Evolutionary conservation across 164 flowering plant species (phyloP).

Genomic region (Magnolia sinica): DNA sequence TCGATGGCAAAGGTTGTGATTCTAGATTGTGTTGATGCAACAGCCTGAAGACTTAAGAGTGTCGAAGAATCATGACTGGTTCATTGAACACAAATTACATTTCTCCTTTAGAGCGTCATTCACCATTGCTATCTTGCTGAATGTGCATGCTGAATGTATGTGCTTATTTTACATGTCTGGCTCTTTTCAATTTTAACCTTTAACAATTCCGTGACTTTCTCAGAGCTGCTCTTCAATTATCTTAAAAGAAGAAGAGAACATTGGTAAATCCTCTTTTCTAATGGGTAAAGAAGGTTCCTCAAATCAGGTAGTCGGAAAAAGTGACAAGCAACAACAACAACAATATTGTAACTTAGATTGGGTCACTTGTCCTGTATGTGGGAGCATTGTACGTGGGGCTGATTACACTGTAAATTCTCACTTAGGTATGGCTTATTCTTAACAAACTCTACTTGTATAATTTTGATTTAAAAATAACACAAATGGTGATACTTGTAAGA

Average conservation of each 20-base stretch:
- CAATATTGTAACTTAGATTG: constrained; percentile 24
- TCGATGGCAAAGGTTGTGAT: too few relatives aligned
- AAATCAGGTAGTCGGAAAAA: constrained; percentile 7
- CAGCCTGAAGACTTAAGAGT: too few relatives aligned
- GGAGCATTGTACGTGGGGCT: constrained; percentile 32
- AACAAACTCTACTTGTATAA: background rate
- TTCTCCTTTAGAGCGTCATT: background rate
- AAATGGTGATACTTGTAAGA: too few relatives aligned
- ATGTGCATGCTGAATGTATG: background rate
- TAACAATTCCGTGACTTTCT: background rate
- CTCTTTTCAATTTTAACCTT: too few relatives aligned
- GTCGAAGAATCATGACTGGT: too few relatives aligned
- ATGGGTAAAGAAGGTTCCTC: constrained; percentile 11
- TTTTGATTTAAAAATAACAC: background rate
- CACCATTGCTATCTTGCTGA: background rate
- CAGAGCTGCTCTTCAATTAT: background rate
- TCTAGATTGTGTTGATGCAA: too few relatives aligned
- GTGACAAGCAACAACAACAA: constrained; percentile 6
- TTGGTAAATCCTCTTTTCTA: constrained; percentile 2
- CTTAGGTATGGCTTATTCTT: constrained; percentile 45
- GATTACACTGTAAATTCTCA: constrained; percentile 58
- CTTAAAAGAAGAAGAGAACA: constrained; percentile 7
- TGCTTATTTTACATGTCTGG: background rate
- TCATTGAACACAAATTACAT: too few relatives aligned
- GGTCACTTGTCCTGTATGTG: constrained; percentile 80